Base-by-base conservation (phyloP, 1,139 yeast genomes). In the Scheffersomyces cryptocercus region DNA sequence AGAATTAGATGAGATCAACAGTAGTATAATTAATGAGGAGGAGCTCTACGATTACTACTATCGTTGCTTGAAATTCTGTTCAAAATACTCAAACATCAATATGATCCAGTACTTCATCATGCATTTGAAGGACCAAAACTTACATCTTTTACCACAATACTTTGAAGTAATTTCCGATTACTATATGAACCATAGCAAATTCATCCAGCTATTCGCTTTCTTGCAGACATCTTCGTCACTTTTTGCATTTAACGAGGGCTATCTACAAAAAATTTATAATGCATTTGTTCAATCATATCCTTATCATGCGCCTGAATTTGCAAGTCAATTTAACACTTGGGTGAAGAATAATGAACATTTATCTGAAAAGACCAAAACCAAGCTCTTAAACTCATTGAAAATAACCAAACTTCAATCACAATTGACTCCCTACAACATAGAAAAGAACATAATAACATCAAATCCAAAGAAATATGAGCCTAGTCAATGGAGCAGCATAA, bases 261-360 rank as follows among this genome's bases (percentile, higher is more conserved):
- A 59, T 43, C 46, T 68, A 28, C 50, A 51, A 12, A 53, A 56
- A 14, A 43, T 70, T 3, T 67, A 59, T 42, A 62, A 65, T 28
- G 52, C 69, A 0, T 71, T 69, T 48, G 56, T 71, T 3, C 51
- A 54, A 32, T 58, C 71, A 0, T 72, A 68, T 47, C 76, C 77
- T 3, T 59, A 67, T 41, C 54, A 59, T 34, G 67, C 70, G 0
- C 52, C 50, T 4, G 56, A 54, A 3, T 70, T 70, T 37, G 52
- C 57, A 28, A 43, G 48, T 1, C 38, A 46, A 16, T 60, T 68
- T 35, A 51, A 57, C 13, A 16, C 35, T 0, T 70, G 74, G 70
- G 43, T 69, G 13, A 46, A 48, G 11, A 33, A 37, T 8, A 36
- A 46, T 5, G 35, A 34, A 7, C 14, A 24, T 5, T 39, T 53